phyloP scores from a whole-genome alignment of 225 moss, liverwort and hornwort species.

The Bryoerythrophyllum caledonicum region DNA sequence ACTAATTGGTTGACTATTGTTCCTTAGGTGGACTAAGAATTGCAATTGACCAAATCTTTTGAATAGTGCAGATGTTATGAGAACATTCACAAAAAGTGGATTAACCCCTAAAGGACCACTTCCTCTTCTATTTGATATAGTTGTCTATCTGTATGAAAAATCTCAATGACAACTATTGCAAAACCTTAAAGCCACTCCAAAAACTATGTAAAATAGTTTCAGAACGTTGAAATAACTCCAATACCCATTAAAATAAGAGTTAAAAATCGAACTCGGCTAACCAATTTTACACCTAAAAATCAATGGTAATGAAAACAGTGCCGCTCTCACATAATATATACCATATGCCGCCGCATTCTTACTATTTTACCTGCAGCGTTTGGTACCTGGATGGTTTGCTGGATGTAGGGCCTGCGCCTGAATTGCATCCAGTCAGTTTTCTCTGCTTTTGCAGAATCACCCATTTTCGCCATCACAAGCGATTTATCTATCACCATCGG shows the following conservation, averaged over 20 bases:
- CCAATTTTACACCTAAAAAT: not conserved
- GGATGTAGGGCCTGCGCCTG: not conserved
- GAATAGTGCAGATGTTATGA: too few species aligned
- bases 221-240: not conserved
- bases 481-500: not conserved
- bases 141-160: too few species aligned
- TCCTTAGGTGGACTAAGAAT: too few species aligned
- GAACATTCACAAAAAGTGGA: too few species aligned
- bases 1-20: too few species aligned
- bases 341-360: not conserved
- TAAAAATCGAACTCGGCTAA: not conserved
- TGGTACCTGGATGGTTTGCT: not conserved
- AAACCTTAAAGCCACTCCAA: not conserved
- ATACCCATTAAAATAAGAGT: too few species aligned
- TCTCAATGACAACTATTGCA: too few species aligned
- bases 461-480: not conserved
- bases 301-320: not conserved
- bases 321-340: not conserved
- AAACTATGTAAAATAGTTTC: not conserved
- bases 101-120: too few species aligned
- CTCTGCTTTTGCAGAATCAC: not conserved
- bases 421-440: not conserved
- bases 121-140: too few species aligned
- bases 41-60: too few species aligned
- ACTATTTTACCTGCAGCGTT: not conserved